Base-by-base conservation (phyloP, 129 eudicot species). In the Centella asiatica region DNA sequence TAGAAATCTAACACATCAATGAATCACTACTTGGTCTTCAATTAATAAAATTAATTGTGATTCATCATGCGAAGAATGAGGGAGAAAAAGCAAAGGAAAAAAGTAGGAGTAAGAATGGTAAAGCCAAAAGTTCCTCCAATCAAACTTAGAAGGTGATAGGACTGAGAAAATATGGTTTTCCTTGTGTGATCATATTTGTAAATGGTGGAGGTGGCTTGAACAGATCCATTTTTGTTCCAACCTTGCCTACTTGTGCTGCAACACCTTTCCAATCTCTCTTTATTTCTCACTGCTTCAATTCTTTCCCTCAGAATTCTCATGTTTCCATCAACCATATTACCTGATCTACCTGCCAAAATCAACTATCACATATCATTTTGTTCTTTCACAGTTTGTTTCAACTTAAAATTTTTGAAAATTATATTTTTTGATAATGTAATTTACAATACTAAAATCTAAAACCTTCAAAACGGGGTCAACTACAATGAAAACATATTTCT, bases 71-170 rank as follows among this genome's bases (percentile, higher is more conserved):
- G 86, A 33, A 49, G 61, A n/a, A 66, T 58, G 49, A 68, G n/a
- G 19, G 86, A 76, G 18, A 72, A 48, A 61, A 69, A 57, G 62
- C 28, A 76, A 60, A 80, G 73, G 6, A 65, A 73, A 54, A 56
- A 4, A 24, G 74, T 69, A 42, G 65, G 67, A 44, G 31, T 27
- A 4, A 69, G 52, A 46, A 76, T 18, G 9, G 81, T 19, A 26
- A 76, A 54, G n/a, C 81, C 76, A 20, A 57, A 49, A 14, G 69
- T 47, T 40, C 78, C 76, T 59, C 54, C 68, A 49, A 73, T 49
- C 39, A 69, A 36, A 25, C 68, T 74, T 20, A 65, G 20, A 51
- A 66, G 14, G 39, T 66, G 34, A 5, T 23, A 25, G 1, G 42
- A 42, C 45, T 63, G 33, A 46, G 39, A 2, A 48, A 48, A 2